Evolutionary conservation across 176 grass and related monocot genomes (phyloP), one percentile per base, ranked within the genome.

Genomic region (Musa acuminata): DNA sequence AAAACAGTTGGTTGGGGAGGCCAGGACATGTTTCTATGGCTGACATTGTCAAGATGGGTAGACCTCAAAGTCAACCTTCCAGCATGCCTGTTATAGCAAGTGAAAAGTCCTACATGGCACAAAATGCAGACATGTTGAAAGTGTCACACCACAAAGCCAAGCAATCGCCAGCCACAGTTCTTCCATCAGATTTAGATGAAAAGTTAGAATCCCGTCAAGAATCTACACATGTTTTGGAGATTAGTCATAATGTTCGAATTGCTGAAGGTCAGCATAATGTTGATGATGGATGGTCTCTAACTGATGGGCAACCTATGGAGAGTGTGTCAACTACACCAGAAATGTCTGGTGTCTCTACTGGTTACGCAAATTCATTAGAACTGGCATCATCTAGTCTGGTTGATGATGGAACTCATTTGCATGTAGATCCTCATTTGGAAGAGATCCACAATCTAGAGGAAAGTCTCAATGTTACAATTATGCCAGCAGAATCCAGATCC

Each of bases 1-100:
- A 91, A 82, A 82, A 88, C 13, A 71, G 73, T 77, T 93, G 94
- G 90, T 89, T 88, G 71, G 94, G 90, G 75, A 71, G 76, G 1
- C 84, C 88, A 55, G 94, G 88, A 81, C 94, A 93, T 58, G 51
- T 91, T 67, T 98, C 94, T 5, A 87, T 98, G 94, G 94, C 90
- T 1, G 94, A 98, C 81, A 83, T 98, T 79, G 94, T 98, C 53
- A 98, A 98, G 83, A 93, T 89, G 88, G 90, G 94, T 9, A 84
- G 84, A 70, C 88, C 87, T 64, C 90, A 87, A 78, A 80, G 17
- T 17, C 91, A 87, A 71, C 58, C 86, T 69, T 77, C 83, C 79
- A 75, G 69, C 76, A 86, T 82, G 54, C 49, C 76, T 13, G 27
- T 71, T 63, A 43, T 43, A 4, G 84, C 72, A 62, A 85, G 76